Percentiles rank a stretch among this genome's conserved stretches.
Conservation (phyloP, 2,329 filamentous ascomycete species). For the Ilyonectria robusta region DNA sequence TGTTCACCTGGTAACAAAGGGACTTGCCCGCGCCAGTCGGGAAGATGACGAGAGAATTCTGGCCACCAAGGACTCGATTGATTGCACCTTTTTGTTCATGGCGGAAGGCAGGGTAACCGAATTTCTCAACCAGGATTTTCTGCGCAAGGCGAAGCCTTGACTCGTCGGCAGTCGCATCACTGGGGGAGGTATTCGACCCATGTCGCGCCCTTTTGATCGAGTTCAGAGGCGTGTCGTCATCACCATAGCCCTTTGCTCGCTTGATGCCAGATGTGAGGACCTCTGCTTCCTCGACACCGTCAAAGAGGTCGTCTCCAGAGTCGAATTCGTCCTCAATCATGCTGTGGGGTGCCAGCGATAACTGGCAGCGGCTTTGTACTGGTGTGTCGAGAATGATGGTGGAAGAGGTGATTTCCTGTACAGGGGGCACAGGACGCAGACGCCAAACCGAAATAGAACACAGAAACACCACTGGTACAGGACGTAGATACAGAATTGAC, state of each 20-base stretch:
- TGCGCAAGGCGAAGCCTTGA: constrained; percentile 37
- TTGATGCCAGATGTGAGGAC: constrained; percentile 26
- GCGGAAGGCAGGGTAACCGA: constrained; percentile 58
- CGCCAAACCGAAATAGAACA: not conserved
- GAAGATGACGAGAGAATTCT: constrained; percentile 61
- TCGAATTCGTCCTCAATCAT: constrained; percentile 43
- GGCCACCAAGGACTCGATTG: constrained; percentile 52
- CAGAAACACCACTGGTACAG: not conserved
- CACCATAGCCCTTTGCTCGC: constrained; percentile 20
- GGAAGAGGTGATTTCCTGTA: not conserved
- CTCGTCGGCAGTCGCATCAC: not conserved
- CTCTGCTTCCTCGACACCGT: constrained; percentile 35
- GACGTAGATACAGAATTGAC: not conserved
- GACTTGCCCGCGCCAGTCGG: constrained; percentile 66
- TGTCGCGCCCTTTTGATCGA: constrained; percentile 34
- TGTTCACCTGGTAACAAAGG: constrained; percentile 61
- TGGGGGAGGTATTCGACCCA: not conserved
- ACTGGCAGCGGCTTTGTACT: not conserved
- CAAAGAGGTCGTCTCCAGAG: constrained; percentile 47
- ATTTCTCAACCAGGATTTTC: constrained; percentile 54
- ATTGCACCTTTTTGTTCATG: constrained; percentile 63
- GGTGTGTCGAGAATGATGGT: not conserved
- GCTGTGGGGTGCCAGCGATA: not conserved
- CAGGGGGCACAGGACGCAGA: not conserved
- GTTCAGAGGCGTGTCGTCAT: not conserved